Evolutionary conservation across 1,284 basidiomycete genomes (phyloP), one percentile per base, ranked within the genome.

Genomic region (Boletus semigastroideus): DNA sequence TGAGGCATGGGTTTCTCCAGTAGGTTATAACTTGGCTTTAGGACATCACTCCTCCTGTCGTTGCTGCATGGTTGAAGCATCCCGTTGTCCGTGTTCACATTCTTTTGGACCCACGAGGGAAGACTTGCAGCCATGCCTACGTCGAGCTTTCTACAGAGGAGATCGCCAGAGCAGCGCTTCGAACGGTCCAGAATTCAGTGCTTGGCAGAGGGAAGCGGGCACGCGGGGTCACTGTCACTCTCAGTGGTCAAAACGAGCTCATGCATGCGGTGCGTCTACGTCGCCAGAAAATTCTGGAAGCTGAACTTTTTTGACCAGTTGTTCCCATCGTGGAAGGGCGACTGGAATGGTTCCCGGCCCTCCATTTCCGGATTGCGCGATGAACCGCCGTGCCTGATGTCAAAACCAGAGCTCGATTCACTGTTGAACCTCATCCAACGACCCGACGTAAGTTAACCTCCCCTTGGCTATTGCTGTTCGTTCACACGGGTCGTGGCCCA

Each of bases 41-140:
- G 88, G 89, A 92, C 63, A 87, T 92, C 54, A 91, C 90, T 0
- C 89, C 90, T 10, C 77, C 80, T 17, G 82, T 80, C 51, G 84
- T 91, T 46, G 69, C 68, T 9, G 68, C 74, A 5, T 91, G 88
- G 84, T 70, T 91, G 48, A 82, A 79, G 56, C 81, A 85, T 51
- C 83, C 86, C 14, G 72, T 87, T 16, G 74, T 80, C 44, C 79
- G 80, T 42, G 85, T 84, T 7, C 86, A 91, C 62, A 86, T 91
- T 30, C 76, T 92, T 16, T 77, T 92, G 45, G 89, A 92, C 59
- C 74, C 78, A 37, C 84, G 86, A 60, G 89, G 89, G 38, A 91
- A 91, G 69, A 92, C 89, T 0, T 74, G 86, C 49, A 88, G 84
- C 56, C 89, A 92, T 67, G 88, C 89, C 2, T 92, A 83, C 57